Evolutionary conservation across 2,329 filamentous ascomycete species (phyloP), one percentile per base, ranked within the genome.

Genomic region (Cercospora zeae-maydis): DNA sequence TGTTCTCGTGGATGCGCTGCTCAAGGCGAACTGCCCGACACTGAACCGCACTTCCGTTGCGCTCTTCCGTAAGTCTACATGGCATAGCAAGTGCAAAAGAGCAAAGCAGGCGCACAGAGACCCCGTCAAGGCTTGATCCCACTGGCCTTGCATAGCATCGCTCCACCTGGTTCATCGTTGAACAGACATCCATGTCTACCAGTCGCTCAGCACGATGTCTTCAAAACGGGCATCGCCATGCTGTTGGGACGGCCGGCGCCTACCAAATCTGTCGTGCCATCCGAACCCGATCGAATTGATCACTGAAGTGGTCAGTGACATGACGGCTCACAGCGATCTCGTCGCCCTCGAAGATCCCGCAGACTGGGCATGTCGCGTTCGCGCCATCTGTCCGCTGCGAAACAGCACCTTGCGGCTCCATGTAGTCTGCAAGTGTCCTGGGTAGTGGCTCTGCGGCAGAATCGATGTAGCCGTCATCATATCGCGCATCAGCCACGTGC

Each of bases 241-340:
- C n/a, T n/a, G n/a, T n/a, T n/a, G n/a, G n/a, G n/a, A n/a, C n/a
- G n/a, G n/a, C n/a, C n/a, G n/a, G n/a, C n/a, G n/a, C 24, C 24
- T 27, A 27, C 24, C 24, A 27, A 27, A 27, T 27, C 24, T 27
- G 24, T 27, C 6, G 24, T 27, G 24, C 24, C 24, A 27, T 27
- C 6, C 3, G 24, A 27, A 27, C 7, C 19, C 11, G 14, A 21
- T 21, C 39, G 19, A 13, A 5, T 52, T 31, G 52, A 37, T n/a
- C 42, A 33, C 21, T 59, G 30, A 88, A 86, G 71, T 88, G 86
- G 2, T 70, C 73, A 27, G 84, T 83, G 63, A 91, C 86, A 70
- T 91, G 88, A 74, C 88, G 82, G 9, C 84, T 84, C 9, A 91
- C 86, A 8, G 88, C 88, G 0, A 79, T 77, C 69, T 88, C 88